These are phyloP conservation scores for Leptographium procerum DNA, from an alignment of 2,329 filamentous ascomycete species.

Conservation along the genomic window DNA sequence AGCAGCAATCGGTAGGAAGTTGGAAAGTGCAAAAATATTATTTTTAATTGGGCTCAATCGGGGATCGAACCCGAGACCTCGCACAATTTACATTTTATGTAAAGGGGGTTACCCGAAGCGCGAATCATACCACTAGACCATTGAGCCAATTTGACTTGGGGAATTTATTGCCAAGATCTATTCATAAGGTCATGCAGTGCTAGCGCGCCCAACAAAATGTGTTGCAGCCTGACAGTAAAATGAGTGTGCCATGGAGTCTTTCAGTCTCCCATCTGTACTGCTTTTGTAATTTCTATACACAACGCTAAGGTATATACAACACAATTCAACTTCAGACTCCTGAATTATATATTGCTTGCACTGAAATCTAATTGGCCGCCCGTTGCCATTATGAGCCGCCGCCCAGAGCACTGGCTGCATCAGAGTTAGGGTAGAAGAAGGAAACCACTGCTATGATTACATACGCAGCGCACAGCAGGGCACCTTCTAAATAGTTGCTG, in stretches of 20 bases:
- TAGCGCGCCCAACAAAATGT: background rate
- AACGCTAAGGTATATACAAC: too few relatives aligned
- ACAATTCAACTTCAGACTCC: too few relatives aligned
- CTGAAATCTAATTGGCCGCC: background rate
- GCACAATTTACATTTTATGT: conserved; percentile 12
- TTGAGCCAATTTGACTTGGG: conserved; percentile 7
- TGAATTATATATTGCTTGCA: background rate
- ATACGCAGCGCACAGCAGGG: conserved; percentile 18
- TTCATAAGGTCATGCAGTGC: background rate
- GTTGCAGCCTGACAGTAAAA: too few relatives aligned
- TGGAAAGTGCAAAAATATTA: conserved; percentile 1
- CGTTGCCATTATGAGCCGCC: conserved; percentile 6
- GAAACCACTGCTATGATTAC: conserved; percentile 19
- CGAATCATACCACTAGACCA: conserved; percentile 15
- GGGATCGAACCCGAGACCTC: conserved; percentile 15
- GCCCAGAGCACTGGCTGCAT: conserved; percentile 14
- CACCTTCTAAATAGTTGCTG: conserved; percentile 48
- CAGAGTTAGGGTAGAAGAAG: conserved; percentile 15
- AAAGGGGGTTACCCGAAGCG: conserved; percentile 13
- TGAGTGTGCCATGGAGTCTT: too few relatives aligned
- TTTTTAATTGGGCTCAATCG: conserved; percentile 13
- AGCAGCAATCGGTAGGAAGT: too few relatives aligned
- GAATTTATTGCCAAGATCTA: background rate
- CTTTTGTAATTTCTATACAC: background rate
- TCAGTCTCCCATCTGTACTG: too few relatives aligned